Evolutionary conservation across 2,329 filamentous ascomycete genomes (phyloP).

Genomic region (Dendryphion nanum): DNA sequence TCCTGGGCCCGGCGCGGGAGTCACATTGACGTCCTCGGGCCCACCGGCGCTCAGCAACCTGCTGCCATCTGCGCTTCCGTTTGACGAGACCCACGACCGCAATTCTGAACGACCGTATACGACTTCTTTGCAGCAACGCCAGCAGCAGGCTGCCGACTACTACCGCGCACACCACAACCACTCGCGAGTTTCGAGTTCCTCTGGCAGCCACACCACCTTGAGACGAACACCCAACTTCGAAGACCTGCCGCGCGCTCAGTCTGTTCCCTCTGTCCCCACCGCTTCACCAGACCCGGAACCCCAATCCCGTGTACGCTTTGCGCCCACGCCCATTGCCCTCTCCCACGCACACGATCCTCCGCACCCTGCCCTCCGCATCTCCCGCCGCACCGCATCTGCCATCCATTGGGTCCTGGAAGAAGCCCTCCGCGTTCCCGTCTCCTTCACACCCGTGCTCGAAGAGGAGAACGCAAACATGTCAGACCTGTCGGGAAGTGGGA

Average conservation of each 20-base stretch:
- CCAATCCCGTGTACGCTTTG: constrained; percentile 34
- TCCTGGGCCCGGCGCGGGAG: constrained; percentile 8
- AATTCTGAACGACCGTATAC: constrained; percentile 36
- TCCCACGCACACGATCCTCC: constrained; percentile 24
- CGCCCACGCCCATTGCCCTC: constrained; percentile 29
- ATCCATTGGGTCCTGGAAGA: constrained; percentile 92
- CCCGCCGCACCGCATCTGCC: constrained; percentile 79
- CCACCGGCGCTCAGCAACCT: constrained; percentile 27
- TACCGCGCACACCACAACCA: constrained; percentile 34
- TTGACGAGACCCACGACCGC: constrained; percentile 40
- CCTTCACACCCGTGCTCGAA: constrained; percentile 77
- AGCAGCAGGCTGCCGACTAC: constrained; percentile 40
- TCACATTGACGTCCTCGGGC: constrained; percentile 29
- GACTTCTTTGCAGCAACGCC: constrained; percentile 43
- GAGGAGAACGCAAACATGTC: constrained; percentile 95
- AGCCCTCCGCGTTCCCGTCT: constrained; percentile 76
- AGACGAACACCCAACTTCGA: constrained; percentile 55
- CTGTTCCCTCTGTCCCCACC: constrained; percentile 7
- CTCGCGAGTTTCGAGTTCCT: constrained; percentile 53
- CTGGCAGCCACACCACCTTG: constrained; percentile 50
- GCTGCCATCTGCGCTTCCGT: constrained; percentile 17
- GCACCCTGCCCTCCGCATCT: constrained; percentile 67
- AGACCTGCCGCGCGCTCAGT: constrained; percentile 35
- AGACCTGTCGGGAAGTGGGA: constrained; percentile 68
- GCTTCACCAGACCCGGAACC: constrained; percentile 11